phyloP scores from a whole-genome alignment of 1,284 basidiomycete species.

The Ustilago trichophora region DNA sequence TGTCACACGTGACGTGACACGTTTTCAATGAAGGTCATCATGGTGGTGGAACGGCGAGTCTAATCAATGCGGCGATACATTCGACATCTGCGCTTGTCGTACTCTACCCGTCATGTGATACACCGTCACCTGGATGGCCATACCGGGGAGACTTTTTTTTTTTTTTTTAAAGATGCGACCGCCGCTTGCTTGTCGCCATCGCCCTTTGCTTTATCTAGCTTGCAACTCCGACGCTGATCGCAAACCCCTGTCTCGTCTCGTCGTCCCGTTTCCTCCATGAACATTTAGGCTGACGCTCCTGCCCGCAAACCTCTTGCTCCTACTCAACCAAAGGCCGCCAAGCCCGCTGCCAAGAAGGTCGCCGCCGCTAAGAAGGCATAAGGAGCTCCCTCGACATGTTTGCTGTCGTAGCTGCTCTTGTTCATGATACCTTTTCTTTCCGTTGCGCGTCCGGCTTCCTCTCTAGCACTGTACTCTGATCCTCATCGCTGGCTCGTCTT shows the following conservation, averaged over 20 bases:
- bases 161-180: too few species aligned
- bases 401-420: conserved; percentile 22
- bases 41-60: too few species aligned
- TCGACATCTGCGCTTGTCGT: too few species aligned
- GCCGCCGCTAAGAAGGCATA: conserved; percentile 56
- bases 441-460: conserved; percentile 17
- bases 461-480: conserved; percentile 30
- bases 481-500: conserved; percentile 8
- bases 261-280: conserved; percentile 13
- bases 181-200: background rate
- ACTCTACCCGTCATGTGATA: too few species aligned
- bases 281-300: conserved; percentile 48
- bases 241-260: conserved; percentile 10
- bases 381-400: conserved; percentile 5
- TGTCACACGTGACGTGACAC: conserved; percentile 6
- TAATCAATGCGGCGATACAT: too few species aligned
- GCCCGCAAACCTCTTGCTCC: conserved; percentile 48
- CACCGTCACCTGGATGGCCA: too few species aligned
- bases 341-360: conserved; percentile 64
- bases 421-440: conserved; percentile 38
- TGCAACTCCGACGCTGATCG: conserved; percentile 39
- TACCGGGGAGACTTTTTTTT: too few species aligned
- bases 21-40: background rate
- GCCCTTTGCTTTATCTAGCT: background rate
- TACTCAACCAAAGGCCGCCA: conserved; percentile 54